Evolutionary conservation across 2,329 filamentous ascomycete genomes (phyloP).

Genomic region (Nemania diffusa): DNA sequence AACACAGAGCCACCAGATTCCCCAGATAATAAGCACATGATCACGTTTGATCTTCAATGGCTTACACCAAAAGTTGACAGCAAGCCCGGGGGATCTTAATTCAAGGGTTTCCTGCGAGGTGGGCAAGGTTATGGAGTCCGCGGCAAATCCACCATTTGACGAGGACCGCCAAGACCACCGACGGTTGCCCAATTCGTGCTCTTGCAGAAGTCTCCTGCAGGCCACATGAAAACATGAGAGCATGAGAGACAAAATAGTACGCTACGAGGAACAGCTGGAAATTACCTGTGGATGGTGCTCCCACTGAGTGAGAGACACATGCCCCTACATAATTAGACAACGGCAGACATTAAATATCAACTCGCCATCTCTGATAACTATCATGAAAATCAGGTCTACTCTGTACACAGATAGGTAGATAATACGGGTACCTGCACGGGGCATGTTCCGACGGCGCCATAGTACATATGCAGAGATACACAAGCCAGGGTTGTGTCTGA

Average conservation of each 20-base stretch:
- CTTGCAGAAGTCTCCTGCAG: conserved; percentile 38
- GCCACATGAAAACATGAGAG: conserved; percentile 25
- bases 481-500: background rate
- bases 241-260: background rate
- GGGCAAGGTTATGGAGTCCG: conserved; percentile 1
- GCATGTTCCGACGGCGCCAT: conserved; percentile 12
- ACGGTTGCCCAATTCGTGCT: conserved; percentile 27
- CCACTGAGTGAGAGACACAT: conserved; percentile 14
- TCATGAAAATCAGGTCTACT: background rate
- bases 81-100: conserved; percentile 16
- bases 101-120: background rate
- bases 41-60: conserved; percentile 33
- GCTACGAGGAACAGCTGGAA: conserved; percentile 8
- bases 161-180: conserved; percentile 20
- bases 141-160: conserved; percentile 18
- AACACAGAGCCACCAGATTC: conserved; percentile 11
- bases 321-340: background rate
- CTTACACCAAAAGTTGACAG: conserved; percentile 13
- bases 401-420: background rate
- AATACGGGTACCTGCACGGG: conserved; percentile 3
- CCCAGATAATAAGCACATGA: background rate
- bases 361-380: background rate
- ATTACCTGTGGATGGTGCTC: conserved; percentile 10
- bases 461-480: background rate
- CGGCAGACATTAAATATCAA: background rate